Base-by-base conservation (phyloP, 495 filamentous ascomycete species). In the Neurospora tetraspora region DNA sequence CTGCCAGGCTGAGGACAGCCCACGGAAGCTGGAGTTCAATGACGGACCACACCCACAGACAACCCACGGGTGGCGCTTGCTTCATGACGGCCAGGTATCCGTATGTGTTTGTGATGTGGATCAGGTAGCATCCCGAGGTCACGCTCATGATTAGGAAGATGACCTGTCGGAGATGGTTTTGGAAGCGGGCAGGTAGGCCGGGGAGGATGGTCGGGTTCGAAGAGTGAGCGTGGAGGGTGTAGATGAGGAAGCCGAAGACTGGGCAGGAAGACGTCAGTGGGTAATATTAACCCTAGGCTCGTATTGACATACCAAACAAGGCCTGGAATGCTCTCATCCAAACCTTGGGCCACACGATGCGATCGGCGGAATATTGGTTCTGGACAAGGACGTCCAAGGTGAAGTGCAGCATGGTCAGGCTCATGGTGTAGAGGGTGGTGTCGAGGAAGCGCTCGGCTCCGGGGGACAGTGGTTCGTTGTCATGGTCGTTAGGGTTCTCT, bases 1-100 rank as follows among this genome's bases (percentile, higher is more conserved):
- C 81, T 10, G 87, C 81, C 59, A 91, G 79, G 76, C 89, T 92
- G 39, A 86, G 79, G 9, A 90, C 78, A 1, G 93, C 91, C 69
- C 86, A 89, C 3, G 85, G 80, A 71, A 96, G 83, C n/a, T 91
- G 83, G 82, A 98, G 88, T 82, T 99, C 96, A 68, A 97, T 83
- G 40, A 97, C 89, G 20, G 91, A 90, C 96, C 95, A 99, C 16
- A 99, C 88, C 95, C 95, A 97, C 23, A 98, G 79, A 18, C 92
- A 94, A 2, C 94, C 96, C n/a, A 97, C 79, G 27, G 93, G 89
- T 27, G 96, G 96, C 0, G 94, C 92, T 71, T 88, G 89, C 83
- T 97, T 96, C 96, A 99, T 95, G 4, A 97, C 90, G 12, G 90
- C 92, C 78, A 93, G 90, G 76, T 97, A 97, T 0, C 90, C 89